These are phyloP conservation scores for Cladophialophora carrionii DNA, from an alignment of 2,329 filamentous ascomycete species.

Conservation along the genomic window DNA sequence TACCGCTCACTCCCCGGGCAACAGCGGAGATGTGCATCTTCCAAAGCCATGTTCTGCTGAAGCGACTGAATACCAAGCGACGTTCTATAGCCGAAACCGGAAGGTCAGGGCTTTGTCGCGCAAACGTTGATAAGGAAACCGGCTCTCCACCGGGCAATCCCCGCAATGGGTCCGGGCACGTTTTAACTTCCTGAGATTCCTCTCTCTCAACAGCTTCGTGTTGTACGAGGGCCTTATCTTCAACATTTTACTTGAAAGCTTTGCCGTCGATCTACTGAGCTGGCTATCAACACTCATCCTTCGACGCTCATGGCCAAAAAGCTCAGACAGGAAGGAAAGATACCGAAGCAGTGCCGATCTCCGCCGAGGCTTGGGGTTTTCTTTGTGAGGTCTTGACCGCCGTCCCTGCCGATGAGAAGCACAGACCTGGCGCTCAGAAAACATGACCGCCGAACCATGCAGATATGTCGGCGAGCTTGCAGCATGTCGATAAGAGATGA, in stretches of 20 bases:
- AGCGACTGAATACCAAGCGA: conserved; percentile 1
- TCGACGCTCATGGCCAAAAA: not conserved
- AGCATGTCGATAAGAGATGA: not conserved
- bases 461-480: not conserved
- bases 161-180: not conserved
- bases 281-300: not conserved
- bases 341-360: conserved; percentile 1
- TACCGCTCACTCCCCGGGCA: not conserved
- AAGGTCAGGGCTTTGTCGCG: not conserved
- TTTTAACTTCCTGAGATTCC: not conserved
- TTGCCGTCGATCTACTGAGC: not conserved
- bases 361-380: not conserved
- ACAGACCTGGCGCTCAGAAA: not conserved
- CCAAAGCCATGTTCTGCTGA: not conserved
- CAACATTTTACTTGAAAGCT: not conserved
- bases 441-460: not conserved
- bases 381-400: not conserved
- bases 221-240: not conserved
- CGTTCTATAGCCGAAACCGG: not conserved
- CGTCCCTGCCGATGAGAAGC: not conserved
- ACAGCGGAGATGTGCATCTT: conserved; percentile 13
- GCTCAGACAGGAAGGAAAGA: conserved; percentile 2
- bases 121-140: not conserved
- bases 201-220: not conserved
- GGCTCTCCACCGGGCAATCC: not conserved